phyloP scores from a whole-genome alignment of 768 basidiomycete genomes.

The Panaeolus papilionaceus region DNA sequence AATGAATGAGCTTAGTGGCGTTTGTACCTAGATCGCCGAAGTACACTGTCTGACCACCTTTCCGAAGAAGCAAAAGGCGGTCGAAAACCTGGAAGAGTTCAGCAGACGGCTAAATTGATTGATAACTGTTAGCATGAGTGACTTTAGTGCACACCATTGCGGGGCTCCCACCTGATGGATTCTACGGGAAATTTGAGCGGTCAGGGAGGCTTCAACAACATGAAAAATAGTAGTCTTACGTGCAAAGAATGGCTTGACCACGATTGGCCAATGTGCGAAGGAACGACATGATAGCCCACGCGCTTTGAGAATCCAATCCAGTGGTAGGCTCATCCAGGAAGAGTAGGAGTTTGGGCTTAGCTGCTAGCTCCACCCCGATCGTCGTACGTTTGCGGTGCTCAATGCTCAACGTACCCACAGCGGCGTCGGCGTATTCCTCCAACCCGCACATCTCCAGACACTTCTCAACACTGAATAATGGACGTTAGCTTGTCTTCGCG shows the following conservation, averaged over 20 bases:
- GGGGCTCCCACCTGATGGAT: slow-evolving; percentile 46
- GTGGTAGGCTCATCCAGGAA: slow-evolving; percentile 94
- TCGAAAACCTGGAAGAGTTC: slow-evolving; percentile 85
- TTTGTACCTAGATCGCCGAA: slow-evolving; percentile 75
- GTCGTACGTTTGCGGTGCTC: slow-evolving; percentile 85
- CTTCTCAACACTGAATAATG: slow-evolving; percentile 42
- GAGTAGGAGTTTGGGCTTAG: slow-evolving; percentile 73
- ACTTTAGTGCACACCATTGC: background rate
- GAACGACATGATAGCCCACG: slow-evolving; percentile 84
- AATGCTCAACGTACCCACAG: slow-evolving; percentile 68
- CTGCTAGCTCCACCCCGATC: slow-evolving; percentile 88
- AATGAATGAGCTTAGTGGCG: slow-evolving; percentile 67
- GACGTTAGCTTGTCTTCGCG: background rate
- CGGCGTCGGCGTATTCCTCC: slow-evolving; percentile 64
- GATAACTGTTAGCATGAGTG: slow-evolving; percentile 3
- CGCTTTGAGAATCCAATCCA: slow-evolving; percentile 87
- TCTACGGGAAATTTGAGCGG: slow-evolving; percentile 28
- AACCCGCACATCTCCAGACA: slow-evolving; percentile 71
- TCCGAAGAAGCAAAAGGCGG: slow-evolving; percentile 73
- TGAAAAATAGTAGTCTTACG: slow-evolving; percentile 45
- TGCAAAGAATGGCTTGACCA: slow-evolving; percentile 92
- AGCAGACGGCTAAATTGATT: slow-evolving; percentile 66
- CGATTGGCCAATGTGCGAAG: slow-evolving; percentile 76
- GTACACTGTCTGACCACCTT: slow-evolving; percentile 80
- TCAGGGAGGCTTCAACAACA: slow-evolving; percentile 22